These are phyloP conservation scores for Ceratobasidium sp. DNA, from an alignment of 1,284 basidiomycete genomes.

Conservation along the genomic window DNA sequence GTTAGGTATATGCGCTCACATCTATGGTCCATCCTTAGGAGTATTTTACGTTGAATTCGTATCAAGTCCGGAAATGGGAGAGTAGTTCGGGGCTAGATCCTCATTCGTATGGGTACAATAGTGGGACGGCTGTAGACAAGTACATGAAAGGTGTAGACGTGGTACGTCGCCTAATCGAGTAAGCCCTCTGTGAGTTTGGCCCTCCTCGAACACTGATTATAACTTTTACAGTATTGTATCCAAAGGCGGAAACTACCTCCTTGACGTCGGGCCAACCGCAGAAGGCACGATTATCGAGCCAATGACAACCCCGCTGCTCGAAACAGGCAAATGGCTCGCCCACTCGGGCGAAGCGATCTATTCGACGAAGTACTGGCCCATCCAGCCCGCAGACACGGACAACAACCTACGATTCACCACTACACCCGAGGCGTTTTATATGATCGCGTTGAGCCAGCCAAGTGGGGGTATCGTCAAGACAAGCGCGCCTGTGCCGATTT, in stretches of 20 bases:
- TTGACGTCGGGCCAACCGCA: slow-evolving; percentile 66
- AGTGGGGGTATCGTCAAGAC: slow-evolving; percentile 55
- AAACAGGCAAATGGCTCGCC: slow-evolving; percentile 63
- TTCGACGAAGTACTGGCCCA: slow-evolving; percentile 55
- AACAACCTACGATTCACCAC: slow-evolving; percentile 62
- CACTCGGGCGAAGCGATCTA: slow-evolving; percentile 64
- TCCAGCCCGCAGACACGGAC: slow-evolving; percentile 16
- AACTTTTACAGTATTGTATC: slow-evolving; percentile 61
- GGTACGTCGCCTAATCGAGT: slow-evolving; percentile 60
- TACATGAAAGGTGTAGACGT: slow-evolving; percentile 64
- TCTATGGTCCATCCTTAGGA: not conserved
- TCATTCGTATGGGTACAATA: slow-evolving; percentile 52
- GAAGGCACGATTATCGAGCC: slow-evolving; percentile 64
- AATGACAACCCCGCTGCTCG: slow-evolving; percentile 61
- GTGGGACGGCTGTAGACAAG: slow-evolving; percentile 56
- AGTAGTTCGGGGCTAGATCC: slow-evolving; percentile 60
- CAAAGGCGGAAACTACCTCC: slow-evolving; percentile 67
- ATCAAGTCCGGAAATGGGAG: slow-evolving; percentile 61
- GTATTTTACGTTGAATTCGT: slow-evolving; percentile 35
- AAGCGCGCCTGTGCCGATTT: slow-evolving; percentile 60
- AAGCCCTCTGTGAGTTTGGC: not conserved
- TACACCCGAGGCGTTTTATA: slow-evolving; percentile 63
- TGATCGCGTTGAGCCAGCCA: slow-evolving; percentile 61
- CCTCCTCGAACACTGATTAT: not conserved
- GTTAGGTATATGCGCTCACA: not conserved